Evolutionary conservation across 2,329 filamentous ascomycete species (phyloP), one percentile per base, ranked within the genome.

Genomic region (Trichoderma simmonsii): DNA sequence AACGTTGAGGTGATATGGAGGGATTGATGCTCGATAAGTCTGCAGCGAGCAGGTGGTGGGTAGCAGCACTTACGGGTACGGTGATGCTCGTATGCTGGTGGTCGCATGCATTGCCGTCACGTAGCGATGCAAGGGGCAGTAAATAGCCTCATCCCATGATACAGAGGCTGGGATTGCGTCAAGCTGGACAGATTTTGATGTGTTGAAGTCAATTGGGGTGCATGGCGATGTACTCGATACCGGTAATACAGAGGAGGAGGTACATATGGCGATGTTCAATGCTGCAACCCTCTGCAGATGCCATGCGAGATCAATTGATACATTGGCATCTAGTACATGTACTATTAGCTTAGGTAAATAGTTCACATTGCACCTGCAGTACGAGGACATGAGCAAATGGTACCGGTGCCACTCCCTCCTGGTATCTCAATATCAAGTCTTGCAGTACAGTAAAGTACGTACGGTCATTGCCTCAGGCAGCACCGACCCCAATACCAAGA

Each of bases 71-170:
- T 32, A 28, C 43, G 43, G 43, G 51, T 21, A 39, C 30, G 11
- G 54, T 57, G 54, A 57, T 68, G 43, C 34, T 43, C 15, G 39
- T 64, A 18, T 51, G 61, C 26, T 64, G 39, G 32, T 43, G 15
- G 28, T 39, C 54, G 65, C 34, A 43, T 68, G 65, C 65, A 68
- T 60, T 57, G 32, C 64, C 24, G 56, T 59, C 21, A 57, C 64
- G 32, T 51, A 59, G n/a, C 11, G 12, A 67, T 67, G 64, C 64
- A 67, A 67, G 64, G 64, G 64, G n/a, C 24, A 39, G 26, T 7
- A 61, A 61, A 51, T 51, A 51, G 43, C n/a, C 43, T 51, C 43
- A 21, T 51, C 7, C 9, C 15, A 39, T 64, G 62, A 48, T 48
- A 15, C 11, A 61, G 59, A 32, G 43, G 43, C 43, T 34, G n/a